Conservation (phyloP, 208 protist species). For the Crithidia thermophila region DNA sequence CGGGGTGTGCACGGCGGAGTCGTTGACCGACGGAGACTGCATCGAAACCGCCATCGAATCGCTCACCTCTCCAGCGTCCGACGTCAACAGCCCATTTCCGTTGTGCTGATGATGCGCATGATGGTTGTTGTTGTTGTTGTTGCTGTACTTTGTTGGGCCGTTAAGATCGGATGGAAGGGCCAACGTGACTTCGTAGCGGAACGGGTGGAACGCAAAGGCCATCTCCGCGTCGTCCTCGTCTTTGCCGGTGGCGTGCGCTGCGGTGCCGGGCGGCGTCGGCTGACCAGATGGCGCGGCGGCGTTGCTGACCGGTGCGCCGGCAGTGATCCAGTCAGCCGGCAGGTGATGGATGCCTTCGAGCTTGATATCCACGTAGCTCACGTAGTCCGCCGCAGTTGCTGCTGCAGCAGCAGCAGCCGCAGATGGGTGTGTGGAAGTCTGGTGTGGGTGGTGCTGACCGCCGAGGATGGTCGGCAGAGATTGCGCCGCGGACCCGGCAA, state of each 20-base stretch:
- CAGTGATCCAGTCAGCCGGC: slow-evolving; percentile 61
- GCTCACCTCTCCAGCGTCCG: not conserved
- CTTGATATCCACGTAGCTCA: slow-evolving; percentile 86
- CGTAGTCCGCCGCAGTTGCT: slow-evolving; percentile 18
- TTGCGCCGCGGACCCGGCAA: not conserved
- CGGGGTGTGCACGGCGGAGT: too few relatives aligned
- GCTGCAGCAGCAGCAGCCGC: not conserved
- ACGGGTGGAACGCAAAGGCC: slow-evolving; percentile 53
- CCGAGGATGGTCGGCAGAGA: not conserved
- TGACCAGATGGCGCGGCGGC: not conserved
- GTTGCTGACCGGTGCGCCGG: slow-evolving; percentile 14
- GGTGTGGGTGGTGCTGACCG: too few relatives aligned
- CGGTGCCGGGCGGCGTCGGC: too few relatives aligned
- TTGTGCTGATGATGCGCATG: not conserved
- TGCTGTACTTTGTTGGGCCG: too few relatives aligned
- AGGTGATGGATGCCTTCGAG: slow-evolving; percentile 59
- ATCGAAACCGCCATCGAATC: not conserved
- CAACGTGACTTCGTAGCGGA: slow-evolving; percentile 59
- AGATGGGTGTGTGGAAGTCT: too few relatives aligned
- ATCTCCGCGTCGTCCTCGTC: slow-evolving; percentile 25
- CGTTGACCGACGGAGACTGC: not conserved
- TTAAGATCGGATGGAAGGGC: slow-evolving; percentile 7
- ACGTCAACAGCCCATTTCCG: not conserved
- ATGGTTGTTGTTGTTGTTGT: not conserved
- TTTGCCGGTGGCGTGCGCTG: not conserved